Evolutionary conservation across 2,329 filamentous ascomycete genomes (phyloP).

Genomic region (Thielaviopsis ethacetica): DNA sequence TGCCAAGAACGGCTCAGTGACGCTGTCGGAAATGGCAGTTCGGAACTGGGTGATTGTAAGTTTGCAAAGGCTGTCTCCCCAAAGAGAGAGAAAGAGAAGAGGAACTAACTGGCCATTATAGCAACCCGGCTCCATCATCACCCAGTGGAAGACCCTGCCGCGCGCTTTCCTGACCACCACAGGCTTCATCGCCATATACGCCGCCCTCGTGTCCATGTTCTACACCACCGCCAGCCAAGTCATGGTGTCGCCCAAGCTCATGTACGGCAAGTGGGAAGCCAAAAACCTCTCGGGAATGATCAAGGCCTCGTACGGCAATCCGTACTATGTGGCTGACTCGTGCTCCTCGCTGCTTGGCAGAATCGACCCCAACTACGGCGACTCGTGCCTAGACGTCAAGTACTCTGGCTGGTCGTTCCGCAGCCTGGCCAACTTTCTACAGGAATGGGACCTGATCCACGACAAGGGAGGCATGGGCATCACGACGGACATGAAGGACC

Average conservation of each 20-base stretch:
- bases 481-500: conserved; percentile 23
- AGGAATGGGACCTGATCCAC: conserved; percentile 34
- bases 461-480: conserved; percentile 26
- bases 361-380: conserved; percentile 24
- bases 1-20: conserved; percentile 45
- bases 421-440: conserved; percentile 48
- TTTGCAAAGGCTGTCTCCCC: conserved; percentile 16
- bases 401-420: conserved; percentile 55
- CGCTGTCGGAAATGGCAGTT: conserved; percentile 64
- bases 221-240: conserved; percentile 66
- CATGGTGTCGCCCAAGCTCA: conserved; percentile 57
- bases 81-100: conserved; percentile 12
- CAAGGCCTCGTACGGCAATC: conserved; percentile 46
- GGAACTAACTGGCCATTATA: neutral
- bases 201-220: conserved; percentile 49
- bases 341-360: conserved; percentile 46
- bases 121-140: conserved; percentile 56
- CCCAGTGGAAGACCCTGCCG: conserved; percentile 47
- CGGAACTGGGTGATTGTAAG: conserved; percentile 47
- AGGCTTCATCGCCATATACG: conserved; percentile 46
- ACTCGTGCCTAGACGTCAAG: conserved; percentile 51
- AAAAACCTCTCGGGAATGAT: conserved; percentile 39
- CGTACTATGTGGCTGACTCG: conserved; percentile 31
- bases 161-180: conserved; percentile 48
- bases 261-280: conserved; percentile 34